Conservation (phyloP, 2,329 filamentous ascomycete genomes). For the Exophiala sp. region DNA sequence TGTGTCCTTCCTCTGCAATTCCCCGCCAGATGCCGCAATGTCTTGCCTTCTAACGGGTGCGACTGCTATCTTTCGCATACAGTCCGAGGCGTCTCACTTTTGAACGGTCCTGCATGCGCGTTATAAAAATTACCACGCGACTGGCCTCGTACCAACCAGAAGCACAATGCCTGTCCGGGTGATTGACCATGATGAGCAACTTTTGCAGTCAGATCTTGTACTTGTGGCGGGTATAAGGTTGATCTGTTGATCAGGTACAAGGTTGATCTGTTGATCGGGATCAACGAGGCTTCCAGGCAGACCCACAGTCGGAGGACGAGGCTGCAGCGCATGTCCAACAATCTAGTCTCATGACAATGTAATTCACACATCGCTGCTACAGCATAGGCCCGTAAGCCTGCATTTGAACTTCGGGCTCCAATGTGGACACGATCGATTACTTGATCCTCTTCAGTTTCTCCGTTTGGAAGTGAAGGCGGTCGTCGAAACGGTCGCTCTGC, state of each 20-base stretch:
- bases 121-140: too few species aligned
- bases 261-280: conserved; percentile 20
- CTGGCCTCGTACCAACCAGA: too few species aligned
- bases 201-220: too few species aligned
- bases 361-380: neutral
- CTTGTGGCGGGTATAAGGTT: neutral
- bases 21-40: too few species aligned
- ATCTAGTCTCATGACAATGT: too few species aligned
- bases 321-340: neutral
- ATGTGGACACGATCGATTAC: neutral
- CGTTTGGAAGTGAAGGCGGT: conserved; percentile 27
- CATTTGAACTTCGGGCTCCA: conserved; percentile 5
- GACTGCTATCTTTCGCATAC: too few species aligned
- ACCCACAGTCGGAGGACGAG: neutral
- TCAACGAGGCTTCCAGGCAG: conserved; percentile 11
- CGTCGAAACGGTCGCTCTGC: conserved; percentile 30
- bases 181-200: too few species aligned
- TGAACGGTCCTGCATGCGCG: too few species aligned
- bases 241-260: conserved; percentile 3
- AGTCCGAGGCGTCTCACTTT: too few species aligned
- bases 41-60: too few species aligned
- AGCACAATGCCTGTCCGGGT: too few species aligned
- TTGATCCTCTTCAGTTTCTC: conserved; percentile 27
- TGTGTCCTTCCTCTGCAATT: too few species aligned
- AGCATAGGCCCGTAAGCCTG: neutral